Conservation (phyloP, 345 rosid genomes). For the Brassica napus region DNA sequence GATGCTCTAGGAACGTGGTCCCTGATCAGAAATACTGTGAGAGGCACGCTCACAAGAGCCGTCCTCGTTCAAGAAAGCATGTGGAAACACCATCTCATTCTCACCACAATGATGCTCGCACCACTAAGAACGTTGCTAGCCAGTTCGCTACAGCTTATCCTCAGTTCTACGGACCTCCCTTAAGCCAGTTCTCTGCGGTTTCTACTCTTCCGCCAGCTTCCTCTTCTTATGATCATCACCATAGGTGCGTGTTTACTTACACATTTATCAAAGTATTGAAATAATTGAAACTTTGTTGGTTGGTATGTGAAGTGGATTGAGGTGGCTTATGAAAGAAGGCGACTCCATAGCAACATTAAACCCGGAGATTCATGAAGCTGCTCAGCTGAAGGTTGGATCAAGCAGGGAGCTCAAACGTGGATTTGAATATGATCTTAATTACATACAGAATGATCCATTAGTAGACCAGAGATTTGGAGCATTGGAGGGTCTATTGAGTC, state of each 20-base stretch:
- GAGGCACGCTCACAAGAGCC: constrained; percentile 82
- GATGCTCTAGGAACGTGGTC: constrained; percentile 82
- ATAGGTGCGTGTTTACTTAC: constrained; percentile 48
- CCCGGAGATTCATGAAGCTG: constrained; percentile 48
- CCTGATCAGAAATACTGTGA: constrained; percentile 88
- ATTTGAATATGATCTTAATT: constrained; percentile 22
- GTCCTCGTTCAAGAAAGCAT: constrained; percentile 99
- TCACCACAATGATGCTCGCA: constrained; percentile 45
- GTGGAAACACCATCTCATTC: constrained; percentile 59
- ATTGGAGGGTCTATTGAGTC: constrained; percentile 37
- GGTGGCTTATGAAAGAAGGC: constrained; percentile 74
- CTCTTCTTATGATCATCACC: constrained; percentile 48
- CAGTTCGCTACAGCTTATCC: constrained; percentile 31
- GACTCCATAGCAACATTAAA: constrained; percentile 41
- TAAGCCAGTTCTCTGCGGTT: constrained; percentile 30
- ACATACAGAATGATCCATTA: constrained; percentile 41
- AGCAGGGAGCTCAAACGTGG: constrained; percentile 37
- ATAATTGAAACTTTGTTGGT: constrained; percentile 20
- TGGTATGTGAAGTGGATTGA: constrained; percentile 60
- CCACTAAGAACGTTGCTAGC: constrained; percentile 22
- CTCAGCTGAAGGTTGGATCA: constrained; percentile 34
- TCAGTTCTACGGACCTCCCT: constrained; percentile 38
- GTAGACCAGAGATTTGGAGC: constrained; percentile 44
- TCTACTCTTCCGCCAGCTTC: constrained; percentile 37
- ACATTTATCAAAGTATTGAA: neutral